These are phyloP conservation scores for Penicillium coprophilum DNA, from an alignment of 495 filamentous ascomycete genomes.

Conservation along the genomic window DNA sequence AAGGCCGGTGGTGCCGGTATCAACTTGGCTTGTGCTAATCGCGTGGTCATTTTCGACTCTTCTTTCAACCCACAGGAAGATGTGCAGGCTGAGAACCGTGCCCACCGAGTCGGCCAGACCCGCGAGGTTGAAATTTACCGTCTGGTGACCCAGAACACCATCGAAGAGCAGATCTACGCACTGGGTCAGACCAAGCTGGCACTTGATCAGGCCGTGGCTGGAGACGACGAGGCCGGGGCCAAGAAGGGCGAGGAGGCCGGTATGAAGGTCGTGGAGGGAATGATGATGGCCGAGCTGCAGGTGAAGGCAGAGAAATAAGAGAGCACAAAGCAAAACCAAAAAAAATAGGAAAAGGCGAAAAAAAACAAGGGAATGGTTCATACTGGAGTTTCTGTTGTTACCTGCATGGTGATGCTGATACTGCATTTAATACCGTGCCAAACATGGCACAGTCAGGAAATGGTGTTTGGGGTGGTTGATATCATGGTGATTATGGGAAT, in stretches of 20 bases:
- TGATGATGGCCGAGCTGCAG: conserved; percentile 47
- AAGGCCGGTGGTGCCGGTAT: conserved; percentile 93
- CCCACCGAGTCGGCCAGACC: conserved; percentile 90
- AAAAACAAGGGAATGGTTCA: not conserved
- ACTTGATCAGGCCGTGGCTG: conserved; percentile 82
- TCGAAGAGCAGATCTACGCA: conserved; percentile 90
- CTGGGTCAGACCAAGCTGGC: conserved; percentile 88
- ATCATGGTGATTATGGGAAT: conserved; percentile 6
- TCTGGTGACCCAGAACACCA: conserved; percentile 77
- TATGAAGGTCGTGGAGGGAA: conserved; percentile 62
- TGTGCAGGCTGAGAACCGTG: conserved; percentile 92
- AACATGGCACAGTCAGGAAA: conserved; percentile 6
- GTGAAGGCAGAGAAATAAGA: conserved; percentile 43
- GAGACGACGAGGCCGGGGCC: conserved; percentile 50
- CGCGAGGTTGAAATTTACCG: conserved; percentile 83
- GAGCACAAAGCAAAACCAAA: conserved; percentile 2
- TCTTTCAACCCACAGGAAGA: conserved; percentile 97
- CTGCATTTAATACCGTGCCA: conserved; percentile 2
- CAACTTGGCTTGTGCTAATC: conserved; percentile 92
- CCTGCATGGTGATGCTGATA: conserved; percentile 1
- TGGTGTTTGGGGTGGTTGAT: conserved; percentile 9
- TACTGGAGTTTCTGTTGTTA: not conserved
- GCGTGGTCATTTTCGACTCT: conserved; percentile 95
- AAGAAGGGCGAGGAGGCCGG: conserved; percentile 57
- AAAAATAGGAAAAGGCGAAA: not conserved